Base-by-base conservation (phyloP, 2,329 filamentous ascomycete genomes). In the Teratosphaeria nubilosa region DNA sequence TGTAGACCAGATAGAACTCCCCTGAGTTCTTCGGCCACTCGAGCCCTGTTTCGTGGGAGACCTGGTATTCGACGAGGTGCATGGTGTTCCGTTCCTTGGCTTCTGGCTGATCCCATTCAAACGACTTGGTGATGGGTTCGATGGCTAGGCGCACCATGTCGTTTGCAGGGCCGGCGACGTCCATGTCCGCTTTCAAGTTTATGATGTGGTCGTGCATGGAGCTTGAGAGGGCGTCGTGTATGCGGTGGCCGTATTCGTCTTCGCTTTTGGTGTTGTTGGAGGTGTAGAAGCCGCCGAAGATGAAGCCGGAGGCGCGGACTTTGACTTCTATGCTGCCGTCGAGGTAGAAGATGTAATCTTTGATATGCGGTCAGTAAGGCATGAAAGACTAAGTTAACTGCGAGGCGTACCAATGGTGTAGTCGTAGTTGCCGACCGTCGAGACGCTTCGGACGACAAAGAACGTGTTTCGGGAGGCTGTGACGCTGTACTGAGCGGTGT, bases 401-500 rank as follows among this genome's bases (percentile, higher is more conserved):
- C 5, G n/a, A 22, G 20, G 41, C 9, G 5, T 48, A 48, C 41
- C 41, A 55, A 81, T 77, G n/a, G 75, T 74, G 59, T 68, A 78
- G 61, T 82, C 80, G 65, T 83, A 82, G 67, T 82, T 83, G 1
- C 78, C 79, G 2, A 83, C 75, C 0, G 79, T 81, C 1, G 75
- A 73, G 2, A 82, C 74, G 1, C 71, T 74, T 0, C 80, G 72
- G 2, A 82, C 68, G 0, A 73, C 72, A 48, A 82, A 62, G 59
- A 68, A 72, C 4, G 69, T 70, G 58, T 70, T 81, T 65, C 79
- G 79, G 14, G 77, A 77, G 1, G 74, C 74, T 1, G 73, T 71
- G 1, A 78, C 74, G 59, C 78, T 75, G 5, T 68, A 68, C 16
- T 61, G 59, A 0, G 75, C 73, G 16, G 71, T 74, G 65, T 83